phyloP scores from a whole-genome alignment of 2,329 filamentous ascomycete species.

The Penicillium sp. region DNA sequence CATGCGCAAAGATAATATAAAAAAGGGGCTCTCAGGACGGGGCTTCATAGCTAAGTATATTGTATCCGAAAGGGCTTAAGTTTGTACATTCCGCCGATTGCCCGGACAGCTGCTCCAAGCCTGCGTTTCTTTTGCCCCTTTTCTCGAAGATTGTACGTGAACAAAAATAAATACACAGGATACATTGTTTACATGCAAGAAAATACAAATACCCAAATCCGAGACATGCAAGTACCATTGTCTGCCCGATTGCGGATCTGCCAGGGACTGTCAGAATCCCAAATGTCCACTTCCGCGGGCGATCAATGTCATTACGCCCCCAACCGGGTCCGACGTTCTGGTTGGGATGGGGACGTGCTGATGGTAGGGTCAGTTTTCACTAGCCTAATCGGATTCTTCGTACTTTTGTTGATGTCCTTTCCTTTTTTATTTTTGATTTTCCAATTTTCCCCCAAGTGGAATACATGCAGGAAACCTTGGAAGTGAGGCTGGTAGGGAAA shows the following conservation, averaged over 20 bases:
- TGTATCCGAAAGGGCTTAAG: background rate
- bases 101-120: constrained; percentile 14
- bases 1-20: background rate
- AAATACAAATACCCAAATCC: constrained; percentile 7
- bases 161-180: background rate
- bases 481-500: background rate
- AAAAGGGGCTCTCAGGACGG: background rate
- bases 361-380: constrained; percentile 8
- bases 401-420: background rate
- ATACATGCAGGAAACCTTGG: background rate
- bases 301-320: constrained; percentile 14
- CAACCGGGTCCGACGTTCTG: constrained; percentile 21
- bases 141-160: background rate
- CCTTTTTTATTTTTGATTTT: background rate
- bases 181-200: background rate
- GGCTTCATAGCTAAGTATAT: too few species aligned
- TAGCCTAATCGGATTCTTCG: background rate
- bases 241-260: constrained; percentile 19
- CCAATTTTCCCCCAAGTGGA: too few species aligned
- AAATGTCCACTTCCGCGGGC: background rate
- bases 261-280: background rate
- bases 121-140: constrained; percentile 3
- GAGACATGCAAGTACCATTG: constrained; percentile 7
- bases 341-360: constrained; percentile 20
- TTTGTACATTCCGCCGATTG: constrained; percentile 15